These are phyloP conservation scores for Saposhnikovia divaricata DNA, from an alignment of 129 eudicot species.

Conservation along the genomic window DNA sequence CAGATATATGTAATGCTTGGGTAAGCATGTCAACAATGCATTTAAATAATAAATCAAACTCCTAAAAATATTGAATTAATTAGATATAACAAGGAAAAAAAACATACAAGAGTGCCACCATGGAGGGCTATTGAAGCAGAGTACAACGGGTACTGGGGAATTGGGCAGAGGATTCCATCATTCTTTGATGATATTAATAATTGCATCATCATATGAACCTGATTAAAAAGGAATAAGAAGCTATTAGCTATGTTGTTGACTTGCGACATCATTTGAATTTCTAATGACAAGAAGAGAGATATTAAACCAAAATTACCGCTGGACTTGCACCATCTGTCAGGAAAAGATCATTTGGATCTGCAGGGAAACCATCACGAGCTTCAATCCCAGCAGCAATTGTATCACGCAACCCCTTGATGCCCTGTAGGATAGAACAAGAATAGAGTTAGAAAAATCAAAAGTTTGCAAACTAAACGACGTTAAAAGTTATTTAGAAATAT, in stretches of 20 bases:
- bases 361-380: constrained; percentile 92
- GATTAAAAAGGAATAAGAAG: not conserved
- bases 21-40: not conserved
- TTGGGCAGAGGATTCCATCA: constrained; percentile 91
- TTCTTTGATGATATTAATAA: constrained; percentile 70
- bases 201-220: constrained; percentile 99
- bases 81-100: not conserved
- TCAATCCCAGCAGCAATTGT: constrained; percentile 86
- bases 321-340: constrained; percentile 98
- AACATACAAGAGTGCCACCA: constrained; percentile 94
- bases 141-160: constrained; percentile 93
- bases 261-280: not conserved
- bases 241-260: not conserved
- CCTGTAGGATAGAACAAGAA: constrained; percentile 31
- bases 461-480: constrained; percentile 1
- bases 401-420: constrained; percentile 84
- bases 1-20: not conserved
- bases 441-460: not conserved
- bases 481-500: not conserved
- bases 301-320: constrained; percentile 34
- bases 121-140: constrained; percentile 97
- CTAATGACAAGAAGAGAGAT: not conserved
- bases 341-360: constrained; percentile 82
- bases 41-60: not conserved
- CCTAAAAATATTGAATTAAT: not conserved